These are phyloP conservation scores for Mycena indigotica DNA, from an alignment of 768 basidiomycete genomes.

Conservation along the genomic window DNA sequence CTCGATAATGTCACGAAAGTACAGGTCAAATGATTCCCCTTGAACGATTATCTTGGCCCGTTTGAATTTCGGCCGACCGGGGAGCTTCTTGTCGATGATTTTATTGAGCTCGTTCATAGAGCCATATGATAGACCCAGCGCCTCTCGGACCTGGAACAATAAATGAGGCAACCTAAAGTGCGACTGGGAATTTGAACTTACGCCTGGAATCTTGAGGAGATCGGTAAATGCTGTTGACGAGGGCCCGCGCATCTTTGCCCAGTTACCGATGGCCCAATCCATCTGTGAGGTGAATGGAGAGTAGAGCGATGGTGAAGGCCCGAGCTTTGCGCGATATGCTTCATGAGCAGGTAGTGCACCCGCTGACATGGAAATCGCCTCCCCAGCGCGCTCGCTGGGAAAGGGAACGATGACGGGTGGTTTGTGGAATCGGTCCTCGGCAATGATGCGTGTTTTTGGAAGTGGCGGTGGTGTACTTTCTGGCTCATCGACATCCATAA, in stretches of 20 bases:
- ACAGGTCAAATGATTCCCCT: conserved; percentile 29
- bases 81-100: conserved; percentile 32
- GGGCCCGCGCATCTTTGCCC: conserved; percentile 32
- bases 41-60: conserved; percentile 25
- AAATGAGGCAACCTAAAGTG: neutral
- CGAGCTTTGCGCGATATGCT: neutral
- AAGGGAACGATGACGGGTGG: neutral
- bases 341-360: neutral
- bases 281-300: conserved; percentile 28
- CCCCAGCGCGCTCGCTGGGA: neutral
- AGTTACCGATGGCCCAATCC: conserved; percentile 31
- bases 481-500: neutral
- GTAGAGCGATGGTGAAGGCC: conserved; percentile 1
- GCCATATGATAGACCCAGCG: conserved; percentile 31
- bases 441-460: neutral
- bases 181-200: conserved; percentile 16
- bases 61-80: conserved; percentile 23
- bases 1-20: conserved; percentile 30
- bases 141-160: conserved; percentile 14
- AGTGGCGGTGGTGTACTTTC: neutral
- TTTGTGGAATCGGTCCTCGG: neutral
- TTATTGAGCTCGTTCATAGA: conserved; percentile 28
- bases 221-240: conserved; percentile 33
- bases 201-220: conserved; percentile 32
- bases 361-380: neutral